Percentiles rank a stretch among this genome's conserved stretches.
These are phyloP conservation scores for Eutrema heterophyllum DNA, from an alignment of 345 rosid genomes.

Conservation along the genomic window DNA sequence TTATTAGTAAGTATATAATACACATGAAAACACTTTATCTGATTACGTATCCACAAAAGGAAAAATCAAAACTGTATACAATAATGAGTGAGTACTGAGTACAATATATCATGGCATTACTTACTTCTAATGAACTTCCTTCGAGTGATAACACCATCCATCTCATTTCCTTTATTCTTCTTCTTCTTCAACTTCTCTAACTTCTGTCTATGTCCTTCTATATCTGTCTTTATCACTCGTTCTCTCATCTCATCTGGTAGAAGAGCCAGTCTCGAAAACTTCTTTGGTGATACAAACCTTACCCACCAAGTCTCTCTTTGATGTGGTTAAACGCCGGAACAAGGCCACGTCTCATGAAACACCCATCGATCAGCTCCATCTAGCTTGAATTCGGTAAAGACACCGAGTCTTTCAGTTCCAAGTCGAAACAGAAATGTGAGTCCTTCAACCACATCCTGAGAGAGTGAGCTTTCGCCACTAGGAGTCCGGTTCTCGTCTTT, in stretches of 20 bases:
- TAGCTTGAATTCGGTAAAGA: conserved; percentile 66
- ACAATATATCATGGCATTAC: background rate
- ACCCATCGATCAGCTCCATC: conserved; percentile 77
- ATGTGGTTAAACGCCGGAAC: conserved; percentile 92
- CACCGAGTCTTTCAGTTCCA: conserved; percentile 67
- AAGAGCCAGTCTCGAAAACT: conserved; percentile 79
- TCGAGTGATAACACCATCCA: background rate
- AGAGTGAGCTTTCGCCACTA: conserved; percentile 88
- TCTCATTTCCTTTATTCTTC: conserved; percentile 24
- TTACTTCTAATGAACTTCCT: conserved; percentile 25
- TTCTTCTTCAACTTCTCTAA: conserved; percentile 46
- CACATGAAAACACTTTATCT: background rate
- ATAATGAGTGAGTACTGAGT: background rate
- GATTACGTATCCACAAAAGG: background rate
- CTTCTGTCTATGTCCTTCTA: conserved; percentile 61
- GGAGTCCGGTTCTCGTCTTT: conserved; percentile 72
- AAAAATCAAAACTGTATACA: background rate
- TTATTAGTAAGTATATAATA: background rate
- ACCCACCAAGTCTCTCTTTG: conserved; percentile 78
- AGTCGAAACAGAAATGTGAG: conserved; percentile 91
- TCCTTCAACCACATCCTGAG: conserved; percentile 98
- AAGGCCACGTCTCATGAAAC: conserved; percentile 76
- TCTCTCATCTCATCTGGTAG: conserved; percentile 66
- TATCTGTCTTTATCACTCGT: conserved; percentile 64
- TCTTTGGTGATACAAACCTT: conserved; percentile 71